phyloP scores from a whole-genome alignment of 257 asterid species.

The Salvia splendens region DNA sequence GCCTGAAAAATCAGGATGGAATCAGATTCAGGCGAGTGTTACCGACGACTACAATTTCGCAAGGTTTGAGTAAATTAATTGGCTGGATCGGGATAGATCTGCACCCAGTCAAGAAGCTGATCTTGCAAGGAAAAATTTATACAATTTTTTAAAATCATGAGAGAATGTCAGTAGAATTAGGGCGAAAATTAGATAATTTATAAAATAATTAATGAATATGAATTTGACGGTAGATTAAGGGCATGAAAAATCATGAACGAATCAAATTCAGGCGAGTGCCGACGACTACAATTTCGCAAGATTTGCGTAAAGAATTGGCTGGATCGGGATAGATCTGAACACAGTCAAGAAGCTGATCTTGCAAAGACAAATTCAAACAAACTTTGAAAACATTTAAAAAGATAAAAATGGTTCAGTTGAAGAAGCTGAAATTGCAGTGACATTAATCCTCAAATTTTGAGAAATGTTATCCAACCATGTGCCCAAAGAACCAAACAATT shows the following conservation, averaged over 20 bases:
- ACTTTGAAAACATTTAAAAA: not conserved
- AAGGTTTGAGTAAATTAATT: constrained; percentile 40
- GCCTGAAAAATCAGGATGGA: constrained; percentile 43
- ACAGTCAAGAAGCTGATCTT: constrained; percentile 75
- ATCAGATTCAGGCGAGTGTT: constrained; percentile 61
- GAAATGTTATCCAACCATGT: constrained; percentile 49
- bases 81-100: constrained; percentile 40
- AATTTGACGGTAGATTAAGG: constrained; percentile 46
- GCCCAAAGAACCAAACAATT: constrained; percentile 34
- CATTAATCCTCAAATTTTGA: too few relatives aligned
- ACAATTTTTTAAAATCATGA: too few relatives aligned
- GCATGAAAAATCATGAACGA: constrained; percentile 43
- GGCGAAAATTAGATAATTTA: too few relatives aligned
- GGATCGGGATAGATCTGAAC: constrained; percentile 38
- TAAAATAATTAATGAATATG: too few relatives aligned
- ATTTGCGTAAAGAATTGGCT: constrained; percentile 37
- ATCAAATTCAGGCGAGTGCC: constrained; percentile 64
- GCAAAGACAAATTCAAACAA: constrained; percentile 23
- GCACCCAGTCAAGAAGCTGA: constrained; percentile 72
- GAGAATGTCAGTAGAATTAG: too few relatives aligned
- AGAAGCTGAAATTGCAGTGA: too few relatives aligned
- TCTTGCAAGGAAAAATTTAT: too few relatives aligned
- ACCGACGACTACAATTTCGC: constrained; percentile 51
- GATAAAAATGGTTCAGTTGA: too few relatives aligned
- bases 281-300: constrained; percentile 56